Evolutionary conservation across 2,329 filamentous ascomycete species (phyloP).

Genomic region (Hypoxylon sp.): DNA sequence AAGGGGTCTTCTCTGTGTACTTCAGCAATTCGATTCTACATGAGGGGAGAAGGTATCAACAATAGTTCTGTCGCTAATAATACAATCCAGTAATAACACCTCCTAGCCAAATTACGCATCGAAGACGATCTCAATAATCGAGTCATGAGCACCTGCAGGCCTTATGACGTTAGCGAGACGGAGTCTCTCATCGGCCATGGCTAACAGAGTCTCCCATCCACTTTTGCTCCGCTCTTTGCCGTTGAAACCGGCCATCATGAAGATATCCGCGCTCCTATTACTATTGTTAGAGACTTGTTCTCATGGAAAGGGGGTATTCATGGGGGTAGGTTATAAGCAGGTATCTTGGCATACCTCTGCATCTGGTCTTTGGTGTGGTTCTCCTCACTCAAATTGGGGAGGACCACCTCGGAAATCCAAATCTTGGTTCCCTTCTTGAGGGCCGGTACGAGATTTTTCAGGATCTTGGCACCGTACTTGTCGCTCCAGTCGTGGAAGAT

Average conservation of each 20-base stretch:
- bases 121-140: slow-evolving; percentile 42
- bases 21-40: background rate
- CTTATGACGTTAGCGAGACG: slow-evolving; percentile 30
- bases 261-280: slow-evolving; percentile 37
- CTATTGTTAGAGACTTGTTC: slow-evolving; percentile 4
- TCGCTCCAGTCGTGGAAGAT: slow-evolving; percentile 57
- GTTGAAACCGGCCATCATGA: slow-evolving; percentile 43
- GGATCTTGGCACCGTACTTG: slow-evolving; percentile 52
- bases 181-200: slow-evolving; percentile 34
- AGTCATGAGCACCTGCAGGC: slow-evolving; percentile 37
- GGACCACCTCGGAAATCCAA: slow-evolving; percentile 49
- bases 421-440: slow-evolving; percentile 48
- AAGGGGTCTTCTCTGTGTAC: background rate
- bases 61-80: background rate
- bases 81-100: background rate
- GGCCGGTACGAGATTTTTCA: slow-evolving; percentile 52
- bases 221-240: slow-evolving; percentile 39
- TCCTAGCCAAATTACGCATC: slow-evolving; percentile 15
- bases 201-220: slow-evolving; percentile 39
- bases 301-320: background rate
- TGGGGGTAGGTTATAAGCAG: background rate
- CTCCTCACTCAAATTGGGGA: slow-evolving; percentile 40
- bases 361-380: slow-evolving; percentile 32
- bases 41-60: background rate
- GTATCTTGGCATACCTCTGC: slow-evolving; percentile 27